Base-by-base conservation (phyloP, 768 basidiomycete species). In the Tricholoma furcatifolium region DNA sequence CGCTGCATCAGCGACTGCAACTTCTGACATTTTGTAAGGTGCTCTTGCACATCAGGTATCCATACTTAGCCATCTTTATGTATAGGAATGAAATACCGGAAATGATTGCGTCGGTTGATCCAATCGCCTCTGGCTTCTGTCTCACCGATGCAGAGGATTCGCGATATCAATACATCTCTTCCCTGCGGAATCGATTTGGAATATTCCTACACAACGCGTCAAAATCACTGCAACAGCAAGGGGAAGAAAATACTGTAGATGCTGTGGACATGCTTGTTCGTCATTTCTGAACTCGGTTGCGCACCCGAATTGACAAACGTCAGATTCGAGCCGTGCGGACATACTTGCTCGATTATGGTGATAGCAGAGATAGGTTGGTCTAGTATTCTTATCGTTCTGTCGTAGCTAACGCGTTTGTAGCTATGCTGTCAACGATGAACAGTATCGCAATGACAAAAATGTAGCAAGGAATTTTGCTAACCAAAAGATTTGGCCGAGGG, bases 241-340 rank as follows among this genome's bases (percentile, higher is more conserved):
- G 88, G 5, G 85, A 88, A 62, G 86, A 89, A 67, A 88, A 87
- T 58, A 87, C 85, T 2, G 82, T 94, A 7, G 92, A 94, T 67
- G 84, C 87, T 5, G 87, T 92, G 15, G 80, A 87, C 58, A 80
- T 83, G 65, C 72, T 91, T 51, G 88, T 88, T 58, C 50, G 81
- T 69, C 14, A 17, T 24, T 27, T 49, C 42, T 18, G 24, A 7
- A 27, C 18, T 17, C n/a, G n/a, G 20, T 12, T 17, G 14, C 30
- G 8, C 23, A 12, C 31, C 23, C 38, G 23, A 18, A 21, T 54
- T 20, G 47, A 53, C 15, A 48, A 54, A 21, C 43, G 42, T 18
- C 56, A 88, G 85, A 74, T 89, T 43, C 75, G 80, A 43, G 84
- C 84, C 9, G 82, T 91, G 46, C 78, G 84, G 34, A 85, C 84